Base-by-base conservation (phyloP, 202 grass and related monocot species). In the Zoysia matrella region DNA sequence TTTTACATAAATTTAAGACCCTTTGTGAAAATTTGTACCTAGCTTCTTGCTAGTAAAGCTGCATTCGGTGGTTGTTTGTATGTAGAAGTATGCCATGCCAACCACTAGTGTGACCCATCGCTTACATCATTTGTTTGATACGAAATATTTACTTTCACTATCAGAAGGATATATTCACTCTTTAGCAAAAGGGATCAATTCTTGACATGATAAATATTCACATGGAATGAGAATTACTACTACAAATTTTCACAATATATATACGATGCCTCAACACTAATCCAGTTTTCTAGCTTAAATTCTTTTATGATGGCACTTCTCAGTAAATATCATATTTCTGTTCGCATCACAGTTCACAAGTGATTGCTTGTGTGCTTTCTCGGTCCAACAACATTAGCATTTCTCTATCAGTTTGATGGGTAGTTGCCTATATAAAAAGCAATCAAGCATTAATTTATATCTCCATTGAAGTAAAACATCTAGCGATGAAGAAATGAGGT, bases 401-500 rank as follows among this genome's bases (percentile, higher is more conserved):
- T 36, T 36, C 30, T 8, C 67, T 73, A 85, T 47, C 5, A 65
- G 13, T n/a, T 72, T 83, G 47, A 13, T 6, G 0, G 60, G 14
- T 64, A 43, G 42, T 22, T 45, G 10, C 56, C 40, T 15, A 60
- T 0, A 16, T 2, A 48, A 30, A 78, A 72, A 58, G 30, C 30
- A 36, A 36, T 36, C 0, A 53, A 67, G 66, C 11, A 13, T 3
- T 12, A 4, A 82, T 42, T 2, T 2, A 30, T 73, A 70, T 76
- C 36, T 75, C 57, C 44, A n/a, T 71, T 44, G 9, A 71, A 70
- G 7, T 80, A 48, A 65, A 3, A 63, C 18, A 30, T 60, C 8
- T 8, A 52, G 50, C 76, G 80, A 15, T 52, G 36, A 72, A 58
- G 70, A 47, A 81, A 89, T 60, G 77, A 76, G 55, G 56, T 76